A percentile compares a stretch with the other conserved stretches of the same genome.
These are phyloP conservation scores for Pichia deserticola DNA, from an alignment of 805 yeast species.

Conservation along the genomic window DNA sequence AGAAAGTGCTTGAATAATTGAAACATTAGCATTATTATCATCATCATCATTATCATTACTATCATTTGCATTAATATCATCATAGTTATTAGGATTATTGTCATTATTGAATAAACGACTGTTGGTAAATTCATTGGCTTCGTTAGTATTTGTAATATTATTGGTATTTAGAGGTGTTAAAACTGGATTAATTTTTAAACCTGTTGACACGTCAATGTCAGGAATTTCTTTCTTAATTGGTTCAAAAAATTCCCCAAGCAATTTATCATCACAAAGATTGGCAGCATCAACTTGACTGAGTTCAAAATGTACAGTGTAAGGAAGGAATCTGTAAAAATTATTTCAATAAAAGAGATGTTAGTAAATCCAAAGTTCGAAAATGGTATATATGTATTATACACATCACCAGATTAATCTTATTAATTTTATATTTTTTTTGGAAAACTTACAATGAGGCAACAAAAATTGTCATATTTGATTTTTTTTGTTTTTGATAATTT, in stretches of 20 bases:
- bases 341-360: constrained; percentile 11
- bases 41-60: too few species aligned
- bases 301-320: constrained; percentile 67
- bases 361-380: not conserved
- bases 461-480: constrained; percentile 50
- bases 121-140: too few species aligned
- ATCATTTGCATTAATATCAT: not conserved
- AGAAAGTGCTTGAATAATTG: constrained; percentile 20
- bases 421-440: too few species aligned
- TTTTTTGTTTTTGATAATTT: not conserved
- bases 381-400: too few species aligned
- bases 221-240: constrained; percentile 12
- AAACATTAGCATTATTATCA: constrained; percentile 16
- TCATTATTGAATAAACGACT: not conserved
- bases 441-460: constrained; percentile 60
- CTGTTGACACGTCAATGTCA: not conserved
- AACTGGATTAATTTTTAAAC: not conserved
- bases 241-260: constrained; percentile 22
- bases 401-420: too few species aligned
- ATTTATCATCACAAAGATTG: constrained; percentile 10
- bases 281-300: constrained; percentile 23
- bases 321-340: constrained; percentile 45
- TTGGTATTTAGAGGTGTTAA: too few species aligned
- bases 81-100: not conserved
- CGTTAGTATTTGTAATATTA: too few species aligned